A percentile compares a stretch with the other conserved stretches of the same genome.
These are phyloP conservation scores for Leptographium procerum DNA, from an alignment of 2,329 filamentous ascomycete species.

Conservation along the genomic window DNA sequence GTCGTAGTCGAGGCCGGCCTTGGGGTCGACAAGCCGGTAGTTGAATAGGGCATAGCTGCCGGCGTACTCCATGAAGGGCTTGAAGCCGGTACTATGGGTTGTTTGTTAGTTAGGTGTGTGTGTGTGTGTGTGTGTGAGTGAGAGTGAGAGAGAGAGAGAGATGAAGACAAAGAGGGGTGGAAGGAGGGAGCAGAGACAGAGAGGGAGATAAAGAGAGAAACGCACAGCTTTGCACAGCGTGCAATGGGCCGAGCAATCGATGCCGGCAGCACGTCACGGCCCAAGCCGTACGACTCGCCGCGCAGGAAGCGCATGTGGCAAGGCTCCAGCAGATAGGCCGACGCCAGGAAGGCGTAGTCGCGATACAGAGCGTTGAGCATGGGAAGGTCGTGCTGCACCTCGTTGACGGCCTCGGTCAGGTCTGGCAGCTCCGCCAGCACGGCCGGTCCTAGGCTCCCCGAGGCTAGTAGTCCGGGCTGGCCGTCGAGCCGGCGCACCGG, in stretches of 20 bases:
- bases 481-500: slow-evolving; percentile 67
- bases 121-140: background rate
- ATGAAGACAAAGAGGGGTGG: background rate
- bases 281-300: slow-evolving; percentile 68
- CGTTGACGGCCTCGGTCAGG: slow-evolving; percentile 60
- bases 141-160: background rate
- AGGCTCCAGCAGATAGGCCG: slow-evolving; percentile 81
- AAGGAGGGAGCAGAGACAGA: background rate
- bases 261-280: slow-evolving; percentile 59
- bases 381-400: slow-evolving; percentile 60
- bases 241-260: slow-evolving; percentile 73
- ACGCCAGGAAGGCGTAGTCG: slow-evolving; percentile 85
- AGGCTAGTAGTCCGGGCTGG: slow-evolving; percentile 64
- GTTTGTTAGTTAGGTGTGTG: background rate
- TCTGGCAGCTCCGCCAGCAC: slow-evolving; percentile 67
- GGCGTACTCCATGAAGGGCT: slow-evolving; percentile 84
- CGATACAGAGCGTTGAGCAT: slow-evolving; percentile 79
- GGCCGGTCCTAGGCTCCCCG: slow-evolving; percentile 61
- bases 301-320: slow-evolving; percentile 66
- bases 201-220: slow-evolving; percentile 15
- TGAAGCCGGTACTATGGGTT: slow-evolving; percentile 59
- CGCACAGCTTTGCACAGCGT: slow-evolving; percentile 75
- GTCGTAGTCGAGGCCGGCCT: slow-evolving; percentile 44
- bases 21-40: slow-evolving; percentile 49
- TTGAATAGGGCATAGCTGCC: slow-evolving; percentile 60